Base-by-base conservation (phyloP, 495 filamentous ascomycete species). In the Daldinia concentrica region DNA sequence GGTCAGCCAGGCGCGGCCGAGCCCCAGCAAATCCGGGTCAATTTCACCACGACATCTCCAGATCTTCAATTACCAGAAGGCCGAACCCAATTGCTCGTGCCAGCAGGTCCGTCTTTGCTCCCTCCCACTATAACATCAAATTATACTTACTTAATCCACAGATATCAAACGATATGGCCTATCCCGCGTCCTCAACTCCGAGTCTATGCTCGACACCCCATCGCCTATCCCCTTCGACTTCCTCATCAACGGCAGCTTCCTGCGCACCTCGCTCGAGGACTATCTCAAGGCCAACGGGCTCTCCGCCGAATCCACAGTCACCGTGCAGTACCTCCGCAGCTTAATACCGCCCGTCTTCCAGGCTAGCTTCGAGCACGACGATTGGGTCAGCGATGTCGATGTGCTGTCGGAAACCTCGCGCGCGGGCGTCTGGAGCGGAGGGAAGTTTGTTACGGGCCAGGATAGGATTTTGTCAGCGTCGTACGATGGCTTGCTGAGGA, bases 331-430 rank as follows among this genome's bases (percentile, higher is more conserved):
- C 82, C 93, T 97, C 7, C 90, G 93, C 65, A 94, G 93, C 59
- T 82, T 96, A 58, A 90, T 97, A 77, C 95, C 95, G 0, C 96
- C 95, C 22, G 82, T 90, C 12, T 92, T 93, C 77, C 88, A 94
- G 45, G 88, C 94, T 6, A 92, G 91, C 61, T 98, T 96, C 79
- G 88, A 97, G 81, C 94, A 98, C 77, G 94, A 98, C 74, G 95
- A 98, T 75, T 99, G 95, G 95, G 91, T 99, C 34, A 91, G 90
- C 77, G 85, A 88, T n/a, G 91, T 97, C n/a, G 93, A 97, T 74
- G 88, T 97, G 4, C 86, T 95, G 19, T 94, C 92, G 0, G 78
- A 72, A 19, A 88, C 84, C 36, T 93, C 90, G 14, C 79, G 82
- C 43, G 89, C 91, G 22, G 89, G 84, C 22, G 81, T 79, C 48